phyloP scores from a whole-genome alignment of 441 rosid genomes.

The Syzygium syzygioides region DNA sequence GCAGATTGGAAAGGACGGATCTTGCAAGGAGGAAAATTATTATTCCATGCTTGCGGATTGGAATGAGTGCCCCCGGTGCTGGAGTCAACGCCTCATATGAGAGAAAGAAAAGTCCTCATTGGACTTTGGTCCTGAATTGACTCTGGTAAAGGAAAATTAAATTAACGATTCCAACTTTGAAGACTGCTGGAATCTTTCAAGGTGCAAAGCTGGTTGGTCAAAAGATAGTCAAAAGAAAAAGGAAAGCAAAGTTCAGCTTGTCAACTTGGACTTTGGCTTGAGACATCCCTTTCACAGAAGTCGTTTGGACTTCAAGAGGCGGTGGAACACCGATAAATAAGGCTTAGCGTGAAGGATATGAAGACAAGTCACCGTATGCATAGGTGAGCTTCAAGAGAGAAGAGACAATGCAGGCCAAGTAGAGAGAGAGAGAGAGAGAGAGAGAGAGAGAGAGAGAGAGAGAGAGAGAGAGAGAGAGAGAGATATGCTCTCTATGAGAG shows the following conservation, averaged over 20 bases:
- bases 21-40: neutral
- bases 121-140: neutral
- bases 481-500: no score
- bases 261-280: neutral
- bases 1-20: neutral
- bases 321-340: neutral
- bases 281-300: neutral
- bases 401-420: neutral
- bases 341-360: neutral
- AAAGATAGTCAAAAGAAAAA: neutral
- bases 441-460: no score
- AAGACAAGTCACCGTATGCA: neutral
- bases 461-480: no score
- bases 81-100: neutral
- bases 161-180: neutral
- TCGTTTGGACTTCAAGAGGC: neutral
- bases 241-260: neutral
- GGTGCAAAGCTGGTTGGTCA: neutral
- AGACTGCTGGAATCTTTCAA: neutral
- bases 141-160: neutral
- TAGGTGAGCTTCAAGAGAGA: neutral
- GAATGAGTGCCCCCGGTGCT: neutral
- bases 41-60: neutral
- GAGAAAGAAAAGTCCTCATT: neutral
- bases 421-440: neutral